A percentile compares a stretch with the other conserved stretches of the same genome.
These are phyloP conservation scores for Colletotrichum lini DNA, from an alignment of 2,329 filamentous ascomycete genomes.

Conservation along the genomic window DNA sequence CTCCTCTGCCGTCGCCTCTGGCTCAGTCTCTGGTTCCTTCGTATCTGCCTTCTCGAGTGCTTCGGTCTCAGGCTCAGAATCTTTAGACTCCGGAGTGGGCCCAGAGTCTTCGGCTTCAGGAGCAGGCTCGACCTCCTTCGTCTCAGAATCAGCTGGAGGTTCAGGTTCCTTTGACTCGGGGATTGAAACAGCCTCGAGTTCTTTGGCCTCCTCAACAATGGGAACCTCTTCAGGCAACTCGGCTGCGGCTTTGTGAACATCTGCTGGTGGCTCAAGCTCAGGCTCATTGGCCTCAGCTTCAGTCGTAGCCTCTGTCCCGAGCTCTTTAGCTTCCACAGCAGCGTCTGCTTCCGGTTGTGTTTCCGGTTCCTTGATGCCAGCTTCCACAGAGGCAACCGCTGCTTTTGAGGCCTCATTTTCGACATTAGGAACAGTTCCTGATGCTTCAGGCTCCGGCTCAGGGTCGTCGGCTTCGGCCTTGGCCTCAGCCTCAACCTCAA, in stretches of 20 bases:
- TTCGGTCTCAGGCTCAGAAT: background rate
- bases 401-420: background rate
- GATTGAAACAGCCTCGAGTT: background rate
- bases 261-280: slow-evolving; percentile 4
- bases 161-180: background rate
- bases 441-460: background rate
- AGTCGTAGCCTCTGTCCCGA: background rate
- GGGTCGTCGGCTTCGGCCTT: background rate
- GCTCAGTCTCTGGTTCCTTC: background rate
- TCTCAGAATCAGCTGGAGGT: background rate
- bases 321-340: background rate
- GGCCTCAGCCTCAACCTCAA: background rate
- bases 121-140: background rate
- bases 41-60: background rate
- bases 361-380: background rate
- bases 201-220: background rate
- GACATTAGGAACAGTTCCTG: background rate
- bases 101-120: background rate
- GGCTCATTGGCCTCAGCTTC: slow-evolving; percentile 9
- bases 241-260: background rate
- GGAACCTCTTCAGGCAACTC: background rate
- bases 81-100: background rate
- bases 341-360: background rate
- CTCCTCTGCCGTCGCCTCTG: slow-evolving; percentile 8
- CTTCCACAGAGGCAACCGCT: background rate